phyloP scores from a whole-genome alignment of 169 alveolate genomes.

The Plasmodium gonderi region DNA sequence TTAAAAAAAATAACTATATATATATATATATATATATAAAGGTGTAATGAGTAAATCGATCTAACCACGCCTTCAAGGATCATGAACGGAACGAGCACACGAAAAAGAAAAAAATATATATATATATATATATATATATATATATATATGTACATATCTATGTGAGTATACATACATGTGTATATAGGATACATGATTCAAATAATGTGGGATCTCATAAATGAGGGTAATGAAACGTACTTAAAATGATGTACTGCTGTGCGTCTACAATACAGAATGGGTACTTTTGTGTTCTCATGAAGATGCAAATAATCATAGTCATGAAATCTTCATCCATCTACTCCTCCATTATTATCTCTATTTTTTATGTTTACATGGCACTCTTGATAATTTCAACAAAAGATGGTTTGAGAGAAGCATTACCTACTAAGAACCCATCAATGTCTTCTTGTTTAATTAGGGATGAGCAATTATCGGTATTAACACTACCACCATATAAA shows the following conservation, averaged over 20 bases:
- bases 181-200: too few species aligned
- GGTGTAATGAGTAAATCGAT: background rate
- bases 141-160: background rate
- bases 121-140: background rate
- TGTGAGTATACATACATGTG: background rate
- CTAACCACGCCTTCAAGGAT: background rate
- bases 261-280: background rate
- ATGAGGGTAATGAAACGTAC: background rate
- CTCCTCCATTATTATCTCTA: background rate
- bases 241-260: background rate
- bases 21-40: too few species aligned
- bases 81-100: background rate
- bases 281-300: background rate
- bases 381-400: conserved; percentile 94
- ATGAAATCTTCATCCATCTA: background rate
- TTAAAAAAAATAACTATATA: background rate
- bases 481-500: conserved; percentile 99
- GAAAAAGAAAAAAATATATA: background rate
- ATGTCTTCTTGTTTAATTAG: conserved; percentile 93
- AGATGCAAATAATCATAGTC: background rate
- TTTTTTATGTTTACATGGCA: conserved; percentile 50
- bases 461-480: conserved; percentile 94
- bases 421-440: conserved; percentile 99
- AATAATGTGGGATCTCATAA: background rate
- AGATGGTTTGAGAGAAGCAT: conserved; percentile 97